Conservation (phyloP, 2,329 filamentous ascomycete genomes). For the Pezicula carpinea region DNA sequence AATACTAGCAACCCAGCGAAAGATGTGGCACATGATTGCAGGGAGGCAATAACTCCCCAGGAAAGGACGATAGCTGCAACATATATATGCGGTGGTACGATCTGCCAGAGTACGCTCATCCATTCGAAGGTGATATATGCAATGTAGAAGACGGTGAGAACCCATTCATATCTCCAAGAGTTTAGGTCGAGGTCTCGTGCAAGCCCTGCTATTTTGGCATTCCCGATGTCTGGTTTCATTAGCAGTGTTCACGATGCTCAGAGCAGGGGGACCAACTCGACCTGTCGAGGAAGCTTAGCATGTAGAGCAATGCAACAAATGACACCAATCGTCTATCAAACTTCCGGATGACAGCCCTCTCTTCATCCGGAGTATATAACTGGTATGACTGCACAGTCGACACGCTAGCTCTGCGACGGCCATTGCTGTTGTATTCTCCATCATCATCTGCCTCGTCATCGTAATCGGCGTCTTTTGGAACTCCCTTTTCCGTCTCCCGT, state of each 20-base stretch:
- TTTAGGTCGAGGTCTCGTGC: slow-evolving; percentile 51
- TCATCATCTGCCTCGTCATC: slow-evolving; percentile 13
- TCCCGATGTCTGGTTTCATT: slow-evolving; percentile 49
- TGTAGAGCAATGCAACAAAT: slow-evolving; percentile 77
- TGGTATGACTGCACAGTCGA: slow-evolving; percentile 38
- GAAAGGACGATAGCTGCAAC: slow-evolving; percentile 60
- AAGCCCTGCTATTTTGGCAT: slow-evolving; percentile 60
- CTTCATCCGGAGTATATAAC: slow-evolving; percentile 64
- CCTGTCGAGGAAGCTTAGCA: slow-evolving; percentile 80
- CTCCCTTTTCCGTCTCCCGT: slow-evolving; percentile 9
- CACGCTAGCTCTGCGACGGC: slow-evolving; percentile 20
- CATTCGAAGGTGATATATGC: slow-evolving; percentile 61
- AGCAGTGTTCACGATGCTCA: neutral
- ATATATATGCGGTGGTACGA: slow-evolving; percentile 57
- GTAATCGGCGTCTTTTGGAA: slow-evolving; percentile 7
- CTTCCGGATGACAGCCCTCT: slow-evolving; percentile 64
- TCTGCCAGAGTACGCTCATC: slow-evolving; percentile 58
- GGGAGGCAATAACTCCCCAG: slow-evolving; percentile 75
- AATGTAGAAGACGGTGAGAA: slow-evolving; percentile 57
- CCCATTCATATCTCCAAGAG: slow-evolving; percentile 53
- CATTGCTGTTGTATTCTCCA: slow-evolving; percentile 5
- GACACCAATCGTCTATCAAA: slow-evolving; percentile 74
- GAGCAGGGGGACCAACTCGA: slow-evolving; percentile 54
- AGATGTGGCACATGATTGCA: slow-evolving; percentile 63
- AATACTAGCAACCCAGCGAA: slow-evolving; percentile 55